These are phyloP conservation scores for Cercospora sojina DNA, from an alignment of 2,329 filamentous ascomycete genomes.

Conservation along the genomic window DNA sequence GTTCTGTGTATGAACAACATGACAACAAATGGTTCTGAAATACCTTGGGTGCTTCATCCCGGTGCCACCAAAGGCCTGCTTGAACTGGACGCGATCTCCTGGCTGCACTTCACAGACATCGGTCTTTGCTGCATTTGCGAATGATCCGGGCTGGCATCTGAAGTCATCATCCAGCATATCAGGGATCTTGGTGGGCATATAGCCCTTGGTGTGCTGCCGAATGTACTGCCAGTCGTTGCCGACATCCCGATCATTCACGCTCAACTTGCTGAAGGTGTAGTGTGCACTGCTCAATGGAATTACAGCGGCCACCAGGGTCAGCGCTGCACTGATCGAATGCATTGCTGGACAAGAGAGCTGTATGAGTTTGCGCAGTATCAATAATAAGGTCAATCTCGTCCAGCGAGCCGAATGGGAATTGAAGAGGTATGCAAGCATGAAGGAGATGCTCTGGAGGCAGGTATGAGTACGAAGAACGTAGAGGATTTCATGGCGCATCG, in stretches of 20 bases:
- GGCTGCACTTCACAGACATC: constrained; percentile 21
- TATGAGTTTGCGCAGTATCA: background rate
- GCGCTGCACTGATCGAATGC: background rate
- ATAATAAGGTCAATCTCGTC: background rate
- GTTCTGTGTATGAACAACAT: background rate
- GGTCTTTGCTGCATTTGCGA: constrained; percentile 16
- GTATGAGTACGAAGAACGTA: background rate
- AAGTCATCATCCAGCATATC: constrained; percentile 19
- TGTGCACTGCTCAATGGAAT: constrained; percentile 12
- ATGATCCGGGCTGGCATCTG: constrained; percentile 8
- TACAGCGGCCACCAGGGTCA: background rate
- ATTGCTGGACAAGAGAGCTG: background rate
- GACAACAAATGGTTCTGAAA: background rate
- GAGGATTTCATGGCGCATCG: background rate
- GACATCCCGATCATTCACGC: constrained; percentile 18
- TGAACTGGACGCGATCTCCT: constrained; percentile 23
- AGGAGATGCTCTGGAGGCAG: background rate
- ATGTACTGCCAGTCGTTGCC: constrained; percentile 25
- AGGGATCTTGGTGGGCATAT: constrained; percentile 20
- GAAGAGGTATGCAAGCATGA: background rate
- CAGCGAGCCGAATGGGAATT: background rate
- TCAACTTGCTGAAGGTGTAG: constrained; percentile 27
- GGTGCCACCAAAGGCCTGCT: constrained; percentile 17
- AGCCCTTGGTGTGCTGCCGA: constrained; percentile 22
- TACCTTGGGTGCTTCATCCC: constrained; percentile 23